Evolutionary conservation across 441 rosid genomes (phyloP), one percentile per base, ranked within the genome.

Genomic region (Geranium incanum): DNA sequence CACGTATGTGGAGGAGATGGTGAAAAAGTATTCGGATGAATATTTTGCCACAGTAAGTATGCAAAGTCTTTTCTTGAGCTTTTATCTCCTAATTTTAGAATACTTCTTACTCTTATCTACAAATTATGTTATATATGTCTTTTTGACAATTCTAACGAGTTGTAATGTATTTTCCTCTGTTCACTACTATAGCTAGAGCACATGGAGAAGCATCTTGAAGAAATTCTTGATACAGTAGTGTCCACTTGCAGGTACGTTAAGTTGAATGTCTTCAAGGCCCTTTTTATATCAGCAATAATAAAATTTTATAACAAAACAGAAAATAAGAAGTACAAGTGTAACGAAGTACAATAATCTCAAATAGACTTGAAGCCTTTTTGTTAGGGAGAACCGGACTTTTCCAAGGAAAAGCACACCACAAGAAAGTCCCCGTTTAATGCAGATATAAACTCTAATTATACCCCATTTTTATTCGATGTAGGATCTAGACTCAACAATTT

Each of bases 191-290:
- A 88, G 91, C 77, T 88, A 33, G 75, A 43, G 37, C 72, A 83
- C 79, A 88, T 86, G 91, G 89, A 87, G 76, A 74, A 33, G 66
- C 78, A 78, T 66, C 82, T 88, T 9, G 93, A 86, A 78, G 80
- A 80, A 68, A 78, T 84, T 76, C 86, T 85, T 67, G 78, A 83
- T 77, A 11, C 70, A 36, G 82, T 81, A 66, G 73, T 77, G 68
- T 78, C 86, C 36, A 81, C 80, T 66, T 85, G 88, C 88, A 81
- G 89, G 89, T 83, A 78, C 21, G 15, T 1, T 15, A 55, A 64
- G 72, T 28, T 41, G 0, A 23, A 23, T 23, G 1, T 23, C 1
- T 23, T 23, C 1, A 23, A 23, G 1, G 33, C 33, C 33, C 1
- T 23, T 0, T 23, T 23, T 23, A 0, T 23, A 23, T 23, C 33